Percentiles rank a stretch among this genome's conserved stretches.
These are phyloP conservation scores for Rhytidiadelphus loreus DNA, from an alignment of 225 moss, liverwort and hornwort species.

Conservation along the genomic window DNA sequence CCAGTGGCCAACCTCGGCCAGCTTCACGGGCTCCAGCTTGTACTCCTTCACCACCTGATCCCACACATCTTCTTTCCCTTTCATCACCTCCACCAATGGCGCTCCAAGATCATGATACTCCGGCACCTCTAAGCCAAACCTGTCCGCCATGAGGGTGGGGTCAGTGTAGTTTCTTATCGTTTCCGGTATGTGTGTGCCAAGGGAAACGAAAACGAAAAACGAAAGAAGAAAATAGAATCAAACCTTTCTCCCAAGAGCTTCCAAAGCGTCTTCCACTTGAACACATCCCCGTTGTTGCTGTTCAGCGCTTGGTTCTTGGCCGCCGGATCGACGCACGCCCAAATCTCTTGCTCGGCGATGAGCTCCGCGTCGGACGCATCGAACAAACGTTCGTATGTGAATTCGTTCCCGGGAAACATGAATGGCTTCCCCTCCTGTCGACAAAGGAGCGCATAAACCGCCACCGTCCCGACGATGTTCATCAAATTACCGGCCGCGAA, in stretches of 20 bases:
- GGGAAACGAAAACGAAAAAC: too few relatives aligned
- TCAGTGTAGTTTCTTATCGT: neutral
- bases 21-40: constrained; percentile 17
- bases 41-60: constrained; percentile 30
- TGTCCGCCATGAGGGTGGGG: neutral
- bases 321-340: constrained; percentile 39
- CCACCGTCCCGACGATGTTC: constrained; percentile 40
- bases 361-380: constrained; percentile 47
- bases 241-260: constrained; percentile 17
- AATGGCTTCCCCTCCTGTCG: constrained; percentile 37
- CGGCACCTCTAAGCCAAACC: constrained; percentile 17
- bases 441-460: constrained; percentile 42
- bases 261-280: constrained; percentile 55
- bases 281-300: constrained; percentile 52
- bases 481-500: constrained; percentile 25
- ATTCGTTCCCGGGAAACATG: constrained; percentile 31
- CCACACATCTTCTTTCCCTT: constrained; percentile 31
- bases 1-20: constrained; percentile 30
- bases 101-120: neutral
- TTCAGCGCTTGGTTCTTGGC: constrained; percentile 58
- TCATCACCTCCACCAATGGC: constrained; percentile 8
- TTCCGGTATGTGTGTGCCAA: too few relatives aligned
- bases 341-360: constrained; percentile 60
- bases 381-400: constrained; percentile 15
- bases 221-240: neutral